Evolutionary conservation across 306 rosid species (phyloP).

Genomic region (Cucumis hystrix): DNA sequence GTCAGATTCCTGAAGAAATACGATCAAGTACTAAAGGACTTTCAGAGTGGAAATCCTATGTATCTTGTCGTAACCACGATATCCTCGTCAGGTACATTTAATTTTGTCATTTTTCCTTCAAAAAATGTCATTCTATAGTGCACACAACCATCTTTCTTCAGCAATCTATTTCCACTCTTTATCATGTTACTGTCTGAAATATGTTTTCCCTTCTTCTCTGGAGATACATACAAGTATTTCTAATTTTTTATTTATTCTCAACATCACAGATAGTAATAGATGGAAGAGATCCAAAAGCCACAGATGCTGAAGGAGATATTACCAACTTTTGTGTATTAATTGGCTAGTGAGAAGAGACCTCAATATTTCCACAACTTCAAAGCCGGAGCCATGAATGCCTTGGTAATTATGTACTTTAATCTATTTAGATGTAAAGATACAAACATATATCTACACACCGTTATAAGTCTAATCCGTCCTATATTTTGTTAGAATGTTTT

Average conservation of each 20-base stretch:
- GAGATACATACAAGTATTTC: neutral
- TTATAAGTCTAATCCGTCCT: no score
- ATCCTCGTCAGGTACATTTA: conserved; percentile 51
- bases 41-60: conserved; percentile 51
- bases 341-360: conserved; percentile 82
- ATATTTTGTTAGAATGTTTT: no score
- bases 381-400: conserved; percentile 87
- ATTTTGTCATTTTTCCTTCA: neutral
- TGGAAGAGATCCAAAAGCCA: conserved; percentile 32
- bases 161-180: no score
- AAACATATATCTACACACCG: no score
- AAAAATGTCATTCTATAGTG: no score
- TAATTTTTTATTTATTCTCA: neutral
- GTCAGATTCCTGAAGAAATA: conserved; percentile 38
- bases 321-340: conserved; percentile 65
- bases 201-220: no score
- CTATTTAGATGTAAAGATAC: neutral
- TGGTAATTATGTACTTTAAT: conserved; percentile 26
- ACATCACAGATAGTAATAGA: conserved; percentile 44
- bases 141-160: no score
- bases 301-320: conserved; percentile 38
- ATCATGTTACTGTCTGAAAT: no score
- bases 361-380: conserved; percentile 58
- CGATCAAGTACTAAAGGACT: conserved; percentile 30
- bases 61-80: conserved; percentile 54